These are phyloP conservation scores for California macrophylla DNA, from an alignment of 441 rosid genomes.

Conservation along the genomic window DNA sequence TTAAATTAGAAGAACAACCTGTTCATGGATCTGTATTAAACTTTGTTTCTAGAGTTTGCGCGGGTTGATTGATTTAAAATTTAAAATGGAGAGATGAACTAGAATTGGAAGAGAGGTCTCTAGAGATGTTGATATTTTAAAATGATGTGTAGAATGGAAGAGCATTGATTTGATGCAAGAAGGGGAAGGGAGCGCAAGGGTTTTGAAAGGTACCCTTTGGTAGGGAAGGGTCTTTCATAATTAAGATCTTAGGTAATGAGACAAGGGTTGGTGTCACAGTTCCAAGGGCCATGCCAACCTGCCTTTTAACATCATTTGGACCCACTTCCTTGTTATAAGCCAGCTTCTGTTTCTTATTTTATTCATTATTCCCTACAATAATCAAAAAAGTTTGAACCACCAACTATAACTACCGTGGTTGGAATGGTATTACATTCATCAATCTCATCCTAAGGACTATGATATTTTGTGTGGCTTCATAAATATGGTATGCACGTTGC, in stretches of 20 bases:
- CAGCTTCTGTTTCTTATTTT: no score
- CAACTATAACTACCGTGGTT: no score
- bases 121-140: no score
- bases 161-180: slow-evolving; percentile 12
- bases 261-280: slow-evolving; percentile 48
- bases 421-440: no score
- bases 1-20: no score
- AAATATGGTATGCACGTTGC: no score
- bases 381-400: no score
- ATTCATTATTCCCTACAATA: no score
- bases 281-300: slow-evolving; percentile 19
- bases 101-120: not conserved
- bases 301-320: slow-evolving; percentile 27
- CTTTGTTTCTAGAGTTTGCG: not conserved
- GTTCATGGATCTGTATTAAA: no score
- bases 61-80: not conserved
- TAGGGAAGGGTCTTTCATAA: slow-evolving; percentile 21
- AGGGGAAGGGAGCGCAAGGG: not conserved
- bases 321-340: slow-evolving; percentile 19
- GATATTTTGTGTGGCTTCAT: no score
- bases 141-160: not conserved
- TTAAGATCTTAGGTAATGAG: slow-evolving; percentile 33
- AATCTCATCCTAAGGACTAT: no score
- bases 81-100: not conserved
- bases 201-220: slow-evolving; percentile 19